These are phyloP conservation scores for Cryptococcus hybrid DNA, from an alignment of 1,284 basidiomycete genomes.

Conservation along the genomic window DNA sequence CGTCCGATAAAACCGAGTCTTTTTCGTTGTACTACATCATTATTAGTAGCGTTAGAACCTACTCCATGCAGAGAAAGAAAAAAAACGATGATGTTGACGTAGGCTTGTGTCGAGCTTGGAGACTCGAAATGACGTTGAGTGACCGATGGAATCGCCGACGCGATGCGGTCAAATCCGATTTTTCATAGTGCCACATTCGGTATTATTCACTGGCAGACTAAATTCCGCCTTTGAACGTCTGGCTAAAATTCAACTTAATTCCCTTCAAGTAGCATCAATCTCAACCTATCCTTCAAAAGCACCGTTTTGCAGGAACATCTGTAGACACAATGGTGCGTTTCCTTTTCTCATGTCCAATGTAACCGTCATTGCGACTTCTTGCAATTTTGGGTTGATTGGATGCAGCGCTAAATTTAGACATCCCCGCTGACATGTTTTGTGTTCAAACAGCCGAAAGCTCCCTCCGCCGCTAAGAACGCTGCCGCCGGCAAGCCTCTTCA, in stretches of 20 bases:
- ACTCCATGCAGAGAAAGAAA: too few relatives aligned
- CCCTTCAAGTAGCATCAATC: not conserved
- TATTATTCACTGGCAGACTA: not conserved
- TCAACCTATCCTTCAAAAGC: conserved; percentile 17
- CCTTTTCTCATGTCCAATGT: not conserved
- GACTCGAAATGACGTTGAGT: too few relatives aligned
- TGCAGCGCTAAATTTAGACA: too few relatives aligned
- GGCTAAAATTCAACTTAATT: not conserved
- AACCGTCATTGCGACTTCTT: too few relatives aligned
- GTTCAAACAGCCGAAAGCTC: conserved; percentile 41
- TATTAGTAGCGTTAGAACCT: too few relatives aligned
- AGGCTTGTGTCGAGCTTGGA: too few relatives aligned
- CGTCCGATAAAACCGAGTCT: too few relatives aligned
- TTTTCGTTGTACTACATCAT: too few relatives aligned
- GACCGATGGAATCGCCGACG: too few relatives aligned
- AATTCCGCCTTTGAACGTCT: not conserved
- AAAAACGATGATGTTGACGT: too few relatives aligned
- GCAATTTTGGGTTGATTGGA: too few relatives aligned
- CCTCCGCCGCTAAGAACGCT: conserved; percentile 50
- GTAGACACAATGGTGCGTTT: conserved; percentile 42
- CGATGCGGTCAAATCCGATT: too few relatives aligned
- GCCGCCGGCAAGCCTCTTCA: conserved; percentile 68
- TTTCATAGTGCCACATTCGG: not conserved
- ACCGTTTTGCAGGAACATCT: conserved; percentile 41
- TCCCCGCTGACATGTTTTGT: conserved; percentile 4